phyloP scores from a whole-genome alignment of 192 early-diverging fungal species.

The Bifiguratus adelaidae region DNA sequence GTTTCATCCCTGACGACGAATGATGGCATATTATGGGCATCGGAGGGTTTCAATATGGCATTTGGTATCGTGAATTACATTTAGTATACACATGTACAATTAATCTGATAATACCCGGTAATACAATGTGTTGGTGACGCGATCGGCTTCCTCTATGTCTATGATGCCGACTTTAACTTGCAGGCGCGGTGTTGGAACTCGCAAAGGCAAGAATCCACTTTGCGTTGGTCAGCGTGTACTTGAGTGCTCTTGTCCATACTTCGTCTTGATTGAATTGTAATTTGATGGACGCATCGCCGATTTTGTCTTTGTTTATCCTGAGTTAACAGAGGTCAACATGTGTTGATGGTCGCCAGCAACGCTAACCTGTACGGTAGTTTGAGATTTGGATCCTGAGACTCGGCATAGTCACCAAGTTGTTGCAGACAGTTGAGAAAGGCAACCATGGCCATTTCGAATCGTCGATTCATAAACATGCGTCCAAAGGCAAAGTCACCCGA shows the following conservation, averaged over 20 bases:
- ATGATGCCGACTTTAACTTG: no score
- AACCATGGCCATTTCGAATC: slow-evolving; percentile 83
- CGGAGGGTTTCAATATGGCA: no score
- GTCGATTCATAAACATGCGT: slow-evolving; percentile 63
- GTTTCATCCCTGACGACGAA: no score
- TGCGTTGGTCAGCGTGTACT: slow-evolving; percentile 80
- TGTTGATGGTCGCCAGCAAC: neutral
- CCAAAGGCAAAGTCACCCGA: slow-evolving; percentile 73
- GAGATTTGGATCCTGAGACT: slow-evolving; percentile 59
- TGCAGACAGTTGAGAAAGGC: slow-evolving; percentile 85
- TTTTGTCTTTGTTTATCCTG: slow-evolving; percentile 81
- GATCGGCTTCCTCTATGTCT: no score
- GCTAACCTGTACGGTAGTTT: slow-evolving; percentile 71
- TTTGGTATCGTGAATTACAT: no score
- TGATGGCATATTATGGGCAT: no score
- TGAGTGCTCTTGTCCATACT: slow-evolving; percentile 83
- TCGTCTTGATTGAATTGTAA: slow-evolving; percentile 89
- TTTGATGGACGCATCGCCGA: slow-evolving; percentile 72
- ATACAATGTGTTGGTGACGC: no score
- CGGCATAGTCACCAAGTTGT: slow-evolving; percentile 76
- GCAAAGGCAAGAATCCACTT: slow-evolving; percentile 83
- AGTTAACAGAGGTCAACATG: neutral
- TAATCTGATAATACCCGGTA: no score
- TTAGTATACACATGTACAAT: no score
- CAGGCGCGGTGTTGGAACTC: no score